A percentile compares a stretch with the other conserved stretches of the same genome.
Evolutionary conservation across 1,284 basidiomycete genomes (phyloP).

Genomic region (Paramarasmius palmivorus): DNA sequence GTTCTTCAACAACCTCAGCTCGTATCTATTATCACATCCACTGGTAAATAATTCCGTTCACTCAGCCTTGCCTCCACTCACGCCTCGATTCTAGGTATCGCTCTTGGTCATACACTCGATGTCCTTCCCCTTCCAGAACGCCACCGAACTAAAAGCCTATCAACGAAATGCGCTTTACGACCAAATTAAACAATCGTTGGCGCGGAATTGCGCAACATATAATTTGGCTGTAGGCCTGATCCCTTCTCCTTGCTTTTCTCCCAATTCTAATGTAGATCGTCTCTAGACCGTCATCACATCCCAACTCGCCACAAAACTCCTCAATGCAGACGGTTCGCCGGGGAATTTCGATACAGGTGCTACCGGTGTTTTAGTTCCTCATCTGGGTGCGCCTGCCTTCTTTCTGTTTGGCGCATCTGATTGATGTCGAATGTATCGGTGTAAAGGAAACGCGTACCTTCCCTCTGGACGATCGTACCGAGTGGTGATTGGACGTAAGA

Average conservation of each 20-base stretch:
- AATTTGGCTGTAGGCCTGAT: conserved; percentile 49
- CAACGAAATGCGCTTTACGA: conserved; percentile 47
- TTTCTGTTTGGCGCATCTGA: too few species aligned
- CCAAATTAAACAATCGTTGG: conserved; percentile 51
- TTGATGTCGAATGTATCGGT: too few species aligned
- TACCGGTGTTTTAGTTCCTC: conserved; percentile 16
- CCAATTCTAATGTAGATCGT: conserved; percentile 4
- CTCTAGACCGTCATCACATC: conserved; percentile 62
- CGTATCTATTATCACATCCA: conserved; percentile 43
- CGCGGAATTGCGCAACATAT: conserved; percentile 45
- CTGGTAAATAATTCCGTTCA: too few species aligned
- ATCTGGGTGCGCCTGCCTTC: too few species aligned
- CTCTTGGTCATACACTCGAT: conserved; percentile 68
- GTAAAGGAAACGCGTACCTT: conserved; percentile 38
- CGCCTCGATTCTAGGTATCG: conserved; percentile 32
- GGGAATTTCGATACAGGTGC: conserved; percentile 37
- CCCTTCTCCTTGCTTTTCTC: neutral
- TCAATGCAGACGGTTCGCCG: conserved; percentile 58
- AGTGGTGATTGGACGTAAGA: conserved; percentile 33
- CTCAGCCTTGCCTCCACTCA: too few species aligned
- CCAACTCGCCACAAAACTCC: conserved; percentile 67
- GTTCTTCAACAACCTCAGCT: conserved; percentile 56
- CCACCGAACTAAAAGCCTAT: conserved; percentile 34
- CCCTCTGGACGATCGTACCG: conserved; percentile 35
- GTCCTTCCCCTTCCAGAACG: conserved; percentile 62